A percentile compares a stretch with the other conserved stretches of the same genome.
These are phyloP conservation scores for Pestalotiopsis sp. DNA, from an alignment of 2,329 filamentous ascomycete genomes.

Conservation along the genomic window DNA sequence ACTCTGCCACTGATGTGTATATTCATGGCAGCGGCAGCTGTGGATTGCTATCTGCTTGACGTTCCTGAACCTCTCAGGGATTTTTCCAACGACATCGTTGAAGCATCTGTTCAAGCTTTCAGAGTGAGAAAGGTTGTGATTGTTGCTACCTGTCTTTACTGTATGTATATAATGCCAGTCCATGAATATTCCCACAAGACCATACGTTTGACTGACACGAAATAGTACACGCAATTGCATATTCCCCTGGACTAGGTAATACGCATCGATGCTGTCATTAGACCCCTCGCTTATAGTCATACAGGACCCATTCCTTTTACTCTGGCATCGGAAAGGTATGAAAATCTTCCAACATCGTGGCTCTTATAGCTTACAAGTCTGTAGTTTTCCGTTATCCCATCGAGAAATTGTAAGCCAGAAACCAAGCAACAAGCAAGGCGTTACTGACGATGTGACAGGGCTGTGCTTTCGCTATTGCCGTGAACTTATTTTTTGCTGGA, in stretches of 20 bases:
- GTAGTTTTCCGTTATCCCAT: background rate
- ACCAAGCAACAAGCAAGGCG: too few species aligned
- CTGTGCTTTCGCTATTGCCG: background rate
- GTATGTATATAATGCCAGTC: too few species aligned
- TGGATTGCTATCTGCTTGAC: background rate
- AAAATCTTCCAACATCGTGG: background rate
- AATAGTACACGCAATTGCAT: background rate
- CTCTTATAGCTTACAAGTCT: background rate
- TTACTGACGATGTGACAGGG: background rate
- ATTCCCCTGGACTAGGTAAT: background rate
- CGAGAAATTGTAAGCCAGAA: background rate
- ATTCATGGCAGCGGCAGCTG: background rate
- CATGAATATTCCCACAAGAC: too few species aligned
- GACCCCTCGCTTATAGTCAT: background rate
- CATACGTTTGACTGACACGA: too few species aligned
- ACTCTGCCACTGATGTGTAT: background rate
- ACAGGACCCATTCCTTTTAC: background rate
- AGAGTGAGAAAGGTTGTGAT: background rate
- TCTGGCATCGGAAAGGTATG: slow-evolving; percentile 1
- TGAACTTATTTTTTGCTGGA: background rate
- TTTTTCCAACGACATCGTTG: background rate
- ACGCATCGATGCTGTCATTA: background rate
- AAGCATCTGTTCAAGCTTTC: background rate
- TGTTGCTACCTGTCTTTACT: background rate
- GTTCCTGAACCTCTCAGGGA: background rate